phyloP scores from a whole-genome alignment of 345 rosid genomes.

The Citrus australasica region DNA sequence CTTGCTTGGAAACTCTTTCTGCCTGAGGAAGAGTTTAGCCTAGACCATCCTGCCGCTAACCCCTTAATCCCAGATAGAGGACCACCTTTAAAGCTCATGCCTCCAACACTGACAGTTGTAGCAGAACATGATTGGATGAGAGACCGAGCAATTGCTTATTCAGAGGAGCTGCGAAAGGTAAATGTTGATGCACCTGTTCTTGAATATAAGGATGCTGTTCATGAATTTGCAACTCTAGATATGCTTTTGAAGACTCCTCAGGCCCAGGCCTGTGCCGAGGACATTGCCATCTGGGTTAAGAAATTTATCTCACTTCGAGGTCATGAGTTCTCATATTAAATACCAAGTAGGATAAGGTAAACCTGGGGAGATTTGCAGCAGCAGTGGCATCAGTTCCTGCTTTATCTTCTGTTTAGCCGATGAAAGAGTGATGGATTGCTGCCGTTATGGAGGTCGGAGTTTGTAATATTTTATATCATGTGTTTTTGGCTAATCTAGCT shows the following conservation, averaged over 20 bases:
- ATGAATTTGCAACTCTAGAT: constrained; percentile 94
- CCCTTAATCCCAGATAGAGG: constrained; percentile 67
- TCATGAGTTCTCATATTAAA: constrained; percentile 87
- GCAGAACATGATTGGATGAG: constrained; percentile 99
- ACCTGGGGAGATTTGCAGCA: background rate
- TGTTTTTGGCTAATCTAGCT: constrained; percentile 6
- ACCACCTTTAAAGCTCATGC: constrained; percentile 85
- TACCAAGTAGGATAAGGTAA: constrained; percentile 4
- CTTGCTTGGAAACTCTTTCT: constrained; percentile 88
- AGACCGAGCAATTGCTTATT: constrained; percentile 89
- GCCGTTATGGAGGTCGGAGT: background rate
- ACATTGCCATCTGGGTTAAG: constrained; percentile 89
- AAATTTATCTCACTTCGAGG: constrained; percentile 82
- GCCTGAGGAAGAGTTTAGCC: constrained; percentile 64
- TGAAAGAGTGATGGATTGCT: background rate
- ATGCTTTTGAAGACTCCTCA: constrained; percentile 83
- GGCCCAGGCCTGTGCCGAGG: constrained; percentile 87
- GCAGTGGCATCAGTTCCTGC: constrained; percentile 3
- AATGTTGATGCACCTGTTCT: constrained; percentile 89
- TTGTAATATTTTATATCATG: constrained; percentile 9
- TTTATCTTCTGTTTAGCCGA: background rate
- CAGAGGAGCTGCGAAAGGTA: constrained; percentile 83
- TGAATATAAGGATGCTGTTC: constrained; percentile 92
- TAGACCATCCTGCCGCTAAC: constrained; percentile 88
- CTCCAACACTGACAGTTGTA: constrained; percentile 87